Percentiles rank a stretch among this genome's conserved stretches.
Evolutionary conservation across 495 filamentous ascomycete genomes (phyloP).

Genomic region (Massariosphaeria phaeospora): DNA sequence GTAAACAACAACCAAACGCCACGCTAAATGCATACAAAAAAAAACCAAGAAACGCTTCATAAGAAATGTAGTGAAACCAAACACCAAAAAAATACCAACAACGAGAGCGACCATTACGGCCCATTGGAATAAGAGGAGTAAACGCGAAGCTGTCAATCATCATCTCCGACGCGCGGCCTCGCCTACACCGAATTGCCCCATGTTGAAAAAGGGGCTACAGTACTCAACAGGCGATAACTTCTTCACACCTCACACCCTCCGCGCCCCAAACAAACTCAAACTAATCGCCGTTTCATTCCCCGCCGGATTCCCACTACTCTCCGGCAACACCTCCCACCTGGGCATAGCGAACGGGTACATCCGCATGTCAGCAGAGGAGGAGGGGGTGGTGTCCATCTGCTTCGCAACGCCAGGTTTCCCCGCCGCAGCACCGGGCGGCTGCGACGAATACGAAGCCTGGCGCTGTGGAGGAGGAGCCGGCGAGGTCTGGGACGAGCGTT

Average conservation of each 20-base stretch:
- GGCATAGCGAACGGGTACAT: conserved; percentile 22
- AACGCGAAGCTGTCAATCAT: no score
- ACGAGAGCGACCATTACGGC: no score
- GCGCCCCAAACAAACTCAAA: conserved; percentile 31
- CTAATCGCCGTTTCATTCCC: conserved; percentile 33
- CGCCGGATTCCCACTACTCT: conserved; percentile 13
- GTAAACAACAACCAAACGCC: no score
- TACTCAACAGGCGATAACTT: no score
- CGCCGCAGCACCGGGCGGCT: neutral
- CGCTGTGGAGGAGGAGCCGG: conserved; percentile 8
- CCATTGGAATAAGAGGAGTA: no score
- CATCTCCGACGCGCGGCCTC: no score
- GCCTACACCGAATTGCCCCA: no score
- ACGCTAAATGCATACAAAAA: no score
- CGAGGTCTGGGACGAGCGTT: conserved; percentile 5
- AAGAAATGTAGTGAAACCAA: no score
- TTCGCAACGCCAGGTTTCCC: neutral
- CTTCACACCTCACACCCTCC: conserved; percentile 25
- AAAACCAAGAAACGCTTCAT: no score
- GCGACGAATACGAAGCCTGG: neutral
- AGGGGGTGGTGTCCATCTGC: conserved; percentile 17
- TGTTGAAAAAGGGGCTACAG: no score
- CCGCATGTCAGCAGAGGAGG: conserved; percentile 15
- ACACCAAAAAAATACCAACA: no score
- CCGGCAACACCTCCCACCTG: conserved; percentile 35